A percentile compares a stretch with the other conserved stretches of the same genome.
phyloP scores from a whole-genome alignment of 805 yeast species.

The Clavispora phyllophila region DNA sequence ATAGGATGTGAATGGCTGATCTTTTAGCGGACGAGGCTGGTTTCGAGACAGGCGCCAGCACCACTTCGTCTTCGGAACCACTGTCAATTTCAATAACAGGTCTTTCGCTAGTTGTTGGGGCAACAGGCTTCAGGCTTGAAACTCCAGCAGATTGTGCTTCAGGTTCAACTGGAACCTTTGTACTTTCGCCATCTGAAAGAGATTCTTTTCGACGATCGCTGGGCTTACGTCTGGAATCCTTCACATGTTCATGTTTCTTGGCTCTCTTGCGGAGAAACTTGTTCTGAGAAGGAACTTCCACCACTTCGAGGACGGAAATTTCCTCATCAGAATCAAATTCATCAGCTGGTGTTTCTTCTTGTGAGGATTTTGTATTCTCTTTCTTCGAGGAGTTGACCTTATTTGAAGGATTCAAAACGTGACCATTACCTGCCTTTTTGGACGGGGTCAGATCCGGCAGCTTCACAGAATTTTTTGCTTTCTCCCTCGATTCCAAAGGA shows the following conservation, averaged over 20 bases:
- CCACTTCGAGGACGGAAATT: constrained; percentile 3
- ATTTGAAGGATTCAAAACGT: not conserved
- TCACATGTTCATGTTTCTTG: not conserved
- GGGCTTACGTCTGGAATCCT: not conserved
- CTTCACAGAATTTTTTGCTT: not conserved
- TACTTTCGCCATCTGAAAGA: too few relatives aligned
- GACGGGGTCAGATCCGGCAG: not conserved
- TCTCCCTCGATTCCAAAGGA: not conserved
- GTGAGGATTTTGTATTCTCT: not conserved
- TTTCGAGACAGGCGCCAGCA: not conserved
- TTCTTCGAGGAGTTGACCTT: not conserved
- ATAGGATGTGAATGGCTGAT: constrained; percentile 22
- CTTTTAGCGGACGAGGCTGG: not conserved
- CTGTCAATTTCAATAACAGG: constrained; percentile 1
- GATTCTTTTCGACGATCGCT: too few relatives aligned
- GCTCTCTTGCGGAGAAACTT: constrained; percentile 2
- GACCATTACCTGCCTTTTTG: not conserved
- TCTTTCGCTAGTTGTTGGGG: too few relatives aligned
- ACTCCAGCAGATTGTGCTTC: not conserved
- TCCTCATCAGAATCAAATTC: constrained; percentile 1
- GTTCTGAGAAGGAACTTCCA: constrained; percentile 1
- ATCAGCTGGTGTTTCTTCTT: not conserved
- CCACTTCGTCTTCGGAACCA: constrained; percentile 1
- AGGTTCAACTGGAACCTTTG: too few relatives aligned
- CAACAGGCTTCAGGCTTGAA: too few relatives aligned